Evolutionary conservation across 129 eudicot genomes (phyloP).

Genomic region (Smallanthus sonchifolius): DNA sequence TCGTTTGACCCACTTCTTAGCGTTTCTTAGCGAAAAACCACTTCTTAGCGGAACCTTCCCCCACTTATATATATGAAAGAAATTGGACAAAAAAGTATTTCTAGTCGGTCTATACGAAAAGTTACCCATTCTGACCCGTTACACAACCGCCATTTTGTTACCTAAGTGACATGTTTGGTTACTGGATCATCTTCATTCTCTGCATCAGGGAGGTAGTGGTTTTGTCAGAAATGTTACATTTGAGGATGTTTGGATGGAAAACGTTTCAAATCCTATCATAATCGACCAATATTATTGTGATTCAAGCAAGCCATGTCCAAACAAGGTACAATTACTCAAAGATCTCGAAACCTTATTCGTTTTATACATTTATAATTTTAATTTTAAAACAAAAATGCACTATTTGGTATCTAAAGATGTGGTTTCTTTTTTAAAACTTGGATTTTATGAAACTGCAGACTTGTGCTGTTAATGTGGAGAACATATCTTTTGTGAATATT

Average conservation of each 20-base stretch:
- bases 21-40: no score
- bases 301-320: constrained; percentile 49
- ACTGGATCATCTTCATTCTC: not conserved
- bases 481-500: constrained; percentile 54
- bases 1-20: no score
- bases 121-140: not conserved
- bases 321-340: constrained; percentile 49
- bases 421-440: not conserved
- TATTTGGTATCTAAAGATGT: not conserved
- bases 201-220: constrained; percentile 78
- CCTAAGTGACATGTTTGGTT: not conserved
- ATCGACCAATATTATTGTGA: constrained; percentile 91
- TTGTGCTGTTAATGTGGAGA: constrained; percentile 41
- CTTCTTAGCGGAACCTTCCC: no score
- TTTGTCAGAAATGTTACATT: constrained; percentile 59
- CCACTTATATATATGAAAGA: not conserved
- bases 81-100: not conserved
- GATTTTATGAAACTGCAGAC: constrained; percentile 45
- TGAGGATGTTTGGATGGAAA: constrained; percentile 62
- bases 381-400: not conserved
- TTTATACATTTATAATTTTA: not conserved
- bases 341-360: not conserved
- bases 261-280: constrained; percentile 85
- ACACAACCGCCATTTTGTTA: not conserved
- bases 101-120: not conserved